Evolutionary conservation across 1,284 basidiomycete genomes (phyloP).

Genomic region (Melampsora americana): DNA sequence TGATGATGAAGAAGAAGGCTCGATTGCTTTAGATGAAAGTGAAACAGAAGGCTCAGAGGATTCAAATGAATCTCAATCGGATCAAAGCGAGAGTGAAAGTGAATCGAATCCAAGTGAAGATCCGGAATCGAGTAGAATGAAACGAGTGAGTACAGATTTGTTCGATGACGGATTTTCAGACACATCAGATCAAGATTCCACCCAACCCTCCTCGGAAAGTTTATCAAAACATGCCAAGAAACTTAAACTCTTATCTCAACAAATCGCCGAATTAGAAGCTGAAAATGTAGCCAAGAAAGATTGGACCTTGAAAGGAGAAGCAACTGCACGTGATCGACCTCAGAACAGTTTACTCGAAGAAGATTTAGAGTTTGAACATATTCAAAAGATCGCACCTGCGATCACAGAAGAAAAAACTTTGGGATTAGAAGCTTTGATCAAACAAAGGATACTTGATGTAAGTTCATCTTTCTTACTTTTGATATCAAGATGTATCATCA

Average conservation of each 20-base stretch:
- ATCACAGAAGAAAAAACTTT: constrained; percentile 84
- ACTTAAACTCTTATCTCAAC: constrained; percentile 57
- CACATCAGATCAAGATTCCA: constrained; percentile 47
- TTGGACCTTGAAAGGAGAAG: constrained; percentile 92
- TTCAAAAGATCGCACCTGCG: constrained; percentile 78
- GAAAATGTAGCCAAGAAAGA: constrained; percentile 65
- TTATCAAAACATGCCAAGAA: constrained; percentile 60
- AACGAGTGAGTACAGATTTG: constrained; percentile 59
- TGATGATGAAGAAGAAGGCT: too few species aligned
- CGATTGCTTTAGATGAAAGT: constrained; percentile 58
- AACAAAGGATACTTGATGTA: constrained; percentile 77
- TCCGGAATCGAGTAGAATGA: constrained; percentile 55
- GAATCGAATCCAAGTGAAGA: constrained; percentile 46
- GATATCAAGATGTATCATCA: too few species aligned
- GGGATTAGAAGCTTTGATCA: constrained; percentile 84
- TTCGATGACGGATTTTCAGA: constrained; percentile 60
- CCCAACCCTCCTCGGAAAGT: constrained; percentile 49
- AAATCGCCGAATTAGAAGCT: constrained; percentile 60
- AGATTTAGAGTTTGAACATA: constrained; percentile 88
- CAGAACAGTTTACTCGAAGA: constrained; percentile 89
- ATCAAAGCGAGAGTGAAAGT: constrained; percentile 28
- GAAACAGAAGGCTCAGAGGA: constrained; percentile 55
- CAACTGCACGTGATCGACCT: constrained; percentile 73
- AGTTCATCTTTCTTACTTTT: too few species aligned
- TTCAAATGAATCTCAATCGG: constrained; percentile 44